Evolutionary conservation across 1,284 basidiomycete species (phyloP).

Genomic region (Pisolithus thermaeus): DNA sequence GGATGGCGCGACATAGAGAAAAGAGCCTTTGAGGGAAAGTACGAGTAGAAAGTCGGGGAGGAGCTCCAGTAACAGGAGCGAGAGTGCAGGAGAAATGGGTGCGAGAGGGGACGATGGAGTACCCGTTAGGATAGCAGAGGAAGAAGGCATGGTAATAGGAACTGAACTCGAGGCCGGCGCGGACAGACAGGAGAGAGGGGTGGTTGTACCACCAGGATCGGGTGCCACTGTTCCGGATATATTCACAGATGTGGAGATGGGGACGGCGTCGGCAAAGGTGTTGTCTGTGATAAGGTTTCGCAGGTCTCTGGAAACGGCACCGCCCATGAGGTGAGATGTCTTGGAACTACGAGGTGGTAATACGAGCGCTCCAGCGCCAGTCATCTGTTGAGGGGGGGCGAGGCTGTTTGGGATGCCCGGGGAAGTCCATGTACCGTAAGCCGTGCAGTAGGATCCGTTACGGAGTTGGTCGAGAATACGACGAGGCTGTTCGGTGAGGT

Average conservation of each 20-base stretch:
- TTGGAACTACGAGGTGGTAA: slow-evolving; percentile 9
- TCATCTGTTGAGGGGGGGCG: background rate
- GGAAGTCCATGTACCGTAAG: slow-evolving; percentile 34
- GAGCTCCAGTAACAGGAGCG: slow-evolving; percentile 65
- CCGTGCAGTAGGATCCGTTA: slow-evolving; percentile 68
- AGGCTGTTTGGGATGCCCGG: background rate
- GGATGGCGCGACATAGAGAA: slow-evolving; percentile 88
- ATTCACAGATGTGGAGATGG: slow-evolving; percentile 30
- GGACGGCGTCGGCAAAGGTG: slow-evolving; percentile 34
- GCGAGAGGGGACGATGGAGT: slow-evolving; percentile 31
- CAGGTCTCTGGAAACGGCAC: slow-evolving; percentile 38
- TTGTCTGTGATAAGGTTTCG: slow-evolving; percentile 33
- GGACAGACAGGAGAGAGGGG: slow-evolving; percentile 3
- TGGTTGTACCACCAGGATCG: slow-evolving; percentile 12
- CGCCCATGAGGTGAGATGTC: slow-evolving; percentile 32
- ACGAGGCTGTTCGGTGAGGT: slow-evolving; percentile 83
- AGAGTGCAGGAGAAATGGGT: slow-evolving; percentile 33
- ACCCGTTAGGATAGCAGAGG: background rate
- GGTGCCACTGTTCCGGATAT: slow-evolving; percentile 18
- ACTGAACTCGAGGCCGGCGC: background rate
- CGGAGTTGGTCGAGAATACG: slow-evolving; percentile 73
- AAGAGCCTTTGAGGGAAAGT: slow-evolving; percentile 88
- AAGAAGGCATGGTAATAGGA: background rate
- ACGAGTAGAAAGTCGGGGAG: slow-evolving; percentile 83
- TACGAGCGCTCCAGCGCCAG: background rate